Conservation (phyloP, 192 early-diverging fungal genomes). For the Linnemannia zychae region DNA sequence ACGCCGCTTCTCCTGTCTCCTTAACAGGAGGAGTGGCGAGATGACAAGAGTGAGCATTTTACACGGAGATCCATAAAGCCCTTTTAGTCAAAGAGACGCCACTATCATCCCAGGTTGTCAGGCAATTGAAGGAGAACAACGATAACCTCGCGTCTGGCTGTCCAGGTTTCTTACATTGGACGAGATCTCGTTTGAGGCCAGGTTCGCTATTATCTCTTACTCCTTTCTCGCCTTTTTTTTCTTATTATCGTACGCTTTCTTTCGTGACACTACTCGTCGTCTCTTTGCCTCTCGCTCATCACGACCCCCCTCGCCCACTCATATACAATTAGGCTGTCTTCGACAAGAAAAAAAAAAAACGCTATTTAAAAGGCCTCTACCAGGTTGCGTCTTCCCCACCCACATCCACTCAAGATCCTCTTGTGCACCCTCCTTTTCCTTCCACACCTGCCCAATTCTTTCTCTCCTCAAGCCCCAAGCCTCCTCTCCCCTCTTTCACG, state of each 20-base stretch:
- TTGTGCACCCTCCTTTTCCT: background rate
- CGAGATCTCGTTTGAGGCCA: background rate
- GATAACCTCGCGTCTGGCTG: background rate
- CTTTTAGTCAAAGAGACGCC: background rate
- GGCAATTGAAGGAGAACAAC: background rate
- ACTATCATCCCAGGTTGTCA: slow-evolving; percentile 1
- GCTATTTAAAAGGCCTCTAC: background rate
- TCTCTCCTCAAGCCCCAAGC: background rate
- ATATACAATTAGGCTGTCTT: background rate
- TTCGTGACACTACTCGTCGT: background rate
- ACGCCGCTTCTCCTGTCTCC: background rate
- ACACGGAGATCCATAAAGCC: background rate
- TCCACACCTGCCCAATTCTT: background rate
- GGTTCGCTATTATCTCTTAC: background rate
- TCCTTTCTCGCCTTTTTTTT: background rate
- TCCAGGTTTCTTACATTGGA: background rate
- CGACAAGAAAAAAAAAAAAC: background rate
- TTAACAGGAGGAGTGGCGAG: background rate
- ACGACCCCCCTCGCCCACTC: background rate
- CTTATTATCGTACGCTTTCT: too few species aligned
- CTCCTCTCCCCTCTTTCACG: background rate
- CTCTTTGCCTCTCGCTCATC: background rate
- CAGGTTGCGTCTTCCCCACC: background rate
- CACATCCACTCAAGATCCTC: background rate
- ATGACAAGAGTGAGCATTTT: background rate